A percentile compares a stretch with the other conserved stretches of the same genome.
Evolutionary conservation across 768 basidiomycete species (phyloP).

Genomic region (Agrocybe pediades): DNA sequence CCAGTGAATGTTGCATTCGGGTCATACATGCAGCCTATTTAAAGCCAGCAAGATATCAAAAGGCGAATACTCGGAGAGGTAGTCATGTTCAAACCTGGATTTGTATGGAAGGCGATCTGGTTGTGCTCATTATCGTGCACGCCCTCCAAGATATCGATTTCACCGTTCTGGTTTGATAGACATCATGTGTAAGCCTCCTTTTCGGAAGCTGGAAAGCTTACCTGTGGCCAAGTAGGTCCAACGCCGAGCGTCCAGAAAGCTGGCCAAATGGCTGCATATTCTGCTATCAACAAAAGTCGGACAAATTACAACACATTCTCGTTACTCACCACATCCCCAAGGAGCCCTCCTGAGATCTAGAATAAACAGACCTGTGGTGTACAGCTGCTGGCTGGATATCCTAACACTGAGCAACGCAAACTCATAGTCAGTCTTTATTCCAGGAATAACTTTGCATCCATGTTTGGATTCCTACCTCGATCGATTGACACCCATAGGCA

Average conservation of each 20-base stretch:
- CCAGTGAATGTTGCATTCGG: slow-evolving; percentile 26
- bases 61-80: not conserved
- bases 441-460: not conserved
- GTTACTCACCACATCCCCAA: slow-evolving; percentile 79
- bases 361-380: slow-evolving; percentile 85
- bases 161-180: slow-evolving; percentile 62
- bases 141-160: slow-evolving; percentile 85
- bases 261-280: slow-evolving; percentile 70
- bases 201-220: slow-evolving; percentile 33
- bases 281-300: too few relatives aligned
- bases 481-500: not conserved
- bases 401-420: slow-evolving; percentile 63
- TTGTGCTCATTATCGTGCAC: slow-evolving; percentile 86
- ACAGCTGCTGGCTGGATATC: slow-evolving; percentile 63
- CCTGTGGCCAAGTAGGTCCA: slow-evolving; percentile 67
- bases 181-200: slow-evolving; percentile 11
- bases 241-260: slow-evolving; percentile 73
- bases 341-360: slow-evolving; percentile 85
- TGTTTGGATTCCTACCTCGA: not conserved
- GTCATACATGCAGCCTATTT: slow-evolving; percentile 24
- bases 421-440: not conserved
- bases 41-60: not conserved
- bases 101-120: slow-evolving; percentile 81
- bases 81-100: slow-evolving; percentile 11
- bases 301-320: not conserved